These are phyloP conservation scores for Trametes versicolor DNA, from an alignment of 1,284 basidiomycete species.

Conservation along the genomic window DNA sequence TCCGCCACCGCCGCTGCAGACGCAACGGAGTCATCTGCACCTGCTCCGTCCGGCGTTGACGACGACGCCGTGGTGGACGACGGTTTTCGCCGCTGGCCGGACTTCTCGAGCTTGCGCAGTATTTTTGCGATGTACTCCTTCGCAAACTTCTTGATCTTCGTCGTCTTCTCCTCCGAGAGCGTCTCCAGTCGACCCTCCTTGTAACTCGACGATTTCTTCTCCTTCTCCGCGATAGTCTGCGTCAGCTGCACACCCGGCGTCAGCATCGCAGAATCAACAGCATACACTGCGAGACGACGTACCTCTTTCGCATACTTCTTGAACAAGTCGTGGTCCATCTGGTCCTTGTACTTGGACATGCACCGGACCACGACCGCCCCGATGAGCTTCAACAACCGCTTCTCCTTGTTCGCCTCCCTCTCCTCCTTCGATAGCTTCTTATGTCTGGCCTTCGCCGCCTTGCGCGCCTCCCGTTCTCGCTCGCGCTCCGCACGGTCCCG, in stretches of 20 bases:
- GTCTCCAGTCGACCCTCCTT: conserved; percentile 74
- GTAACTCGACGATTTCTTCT: conserved; percentile 90
- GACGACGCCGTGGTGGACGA: conserved; percentile 31
- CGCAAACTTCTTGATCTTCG: conserved; percentile 93
- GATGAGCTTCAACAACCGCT: conserved; percentile 84
- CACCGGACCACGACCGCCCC: conserved; percentile 90
- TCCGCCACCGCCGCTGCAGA: conserved; percentile 31
- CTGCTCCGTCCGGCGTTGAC: conserved; percentile 27
- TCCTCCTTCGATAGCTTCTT: conserved; percentile 63
- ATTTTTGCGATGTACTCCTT: conserved; percentile 88
- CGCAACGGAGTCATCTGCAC: conserved; percentile 21
- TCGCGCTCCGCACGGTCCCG: background rate
- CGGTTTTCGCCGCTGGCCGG: conserved; percentile 32
- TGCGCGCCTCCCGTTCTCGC: conserved; percentile 32
- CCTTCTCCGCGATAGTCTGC: conserved; percentile 87
- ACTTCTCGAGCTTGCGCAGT: conserved; percentile 68
- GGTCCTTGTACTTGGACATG: conserved; percentile 89
- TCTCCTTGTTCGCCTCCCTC: conserved; percentile 81
- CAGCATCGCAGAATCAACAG: background rate
- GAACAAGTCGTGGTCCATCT: conserved; percentile 88
- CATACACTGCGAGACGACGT: conserved; percentile 15
- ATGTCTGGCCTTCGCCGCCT: conserved; percentile 45
- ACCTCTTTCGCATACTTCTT: conserved; percentile 98
- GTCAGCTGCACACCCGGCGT: conserved; percentile 64
- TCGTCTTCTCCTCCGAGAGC: conserved; percentile 86